Conservation (phyloP, 306 rosid species). For the Astragalus glycyphyllos region DNA sequence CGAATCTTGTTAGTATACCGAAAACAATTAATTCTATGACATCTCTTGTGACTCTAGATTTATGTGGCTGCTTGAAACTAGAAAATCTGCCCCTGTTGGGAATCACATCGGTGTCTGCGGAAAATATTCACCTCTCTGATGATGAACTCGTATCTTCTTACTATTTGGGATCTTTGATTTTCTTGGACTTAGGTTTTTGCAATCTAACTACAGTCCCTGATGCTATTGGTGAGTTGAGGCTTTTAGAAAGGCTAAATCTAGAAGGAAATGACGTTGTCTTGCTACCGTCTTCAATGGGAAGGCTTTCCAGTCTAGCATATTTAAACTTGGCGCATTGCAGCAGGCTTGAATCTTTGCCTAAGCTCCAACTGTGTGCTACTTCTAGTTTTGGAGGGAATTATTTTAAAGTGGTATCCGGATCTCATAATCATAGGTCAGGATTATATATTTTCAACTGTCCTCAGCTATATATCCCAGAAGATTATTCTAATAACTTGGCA, state of each 20-base stretch:
- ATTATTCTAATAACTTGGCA: neutral
- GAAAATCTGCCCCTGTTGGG: neutral
- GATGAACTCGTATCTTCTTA: neutral
- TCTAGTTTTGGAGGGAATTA: neutral
- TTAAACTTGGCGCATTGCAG: slow-evolving; percentile 20
- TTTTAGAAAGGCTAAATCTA: slow-evolving; percentile 32
- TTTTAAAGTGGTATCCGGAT: neutral
- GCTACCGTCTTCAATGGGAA: neutral
- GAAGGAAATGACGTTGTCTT: slow-evolving; percentile 15
- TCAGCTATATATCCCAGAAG: neutral
- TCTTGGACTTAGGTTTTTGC: slow-evolving; percentile 28
- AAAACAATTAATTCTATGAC: neutral
- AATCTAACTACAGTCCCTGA: slow-evolving; percentile 12
- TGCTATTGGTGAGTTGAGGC: slow-evolving; percentile 14
- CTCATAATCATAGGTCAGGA: slow-evolving; percentile 26
- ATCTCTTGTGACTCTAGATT: slow-evolving; percentile 36
- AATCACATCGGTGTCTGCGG: neutral
- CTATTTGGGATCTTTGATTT: slow-evolving; percentile 12
- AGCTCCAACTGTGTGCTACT: neutral
- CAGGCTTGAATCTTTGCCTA: neutral
- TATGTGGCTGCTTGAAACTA: slow-evolving; percentile 27
- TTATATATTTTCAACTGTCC: slow-evolving; percentile 22
- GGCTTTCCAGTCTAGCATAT: slow-evolving; percentile 29
- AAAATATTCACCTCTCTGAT: neutral
- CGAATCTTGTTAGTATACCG: slow-evolving; percentile 6